Percentiles rank a stretch among this genome's conserved stretches.
Evolutionary conservation across 257 asterid genomes (phyloP).

Genomic region (Ocimum tenuiflorum): DNA sequence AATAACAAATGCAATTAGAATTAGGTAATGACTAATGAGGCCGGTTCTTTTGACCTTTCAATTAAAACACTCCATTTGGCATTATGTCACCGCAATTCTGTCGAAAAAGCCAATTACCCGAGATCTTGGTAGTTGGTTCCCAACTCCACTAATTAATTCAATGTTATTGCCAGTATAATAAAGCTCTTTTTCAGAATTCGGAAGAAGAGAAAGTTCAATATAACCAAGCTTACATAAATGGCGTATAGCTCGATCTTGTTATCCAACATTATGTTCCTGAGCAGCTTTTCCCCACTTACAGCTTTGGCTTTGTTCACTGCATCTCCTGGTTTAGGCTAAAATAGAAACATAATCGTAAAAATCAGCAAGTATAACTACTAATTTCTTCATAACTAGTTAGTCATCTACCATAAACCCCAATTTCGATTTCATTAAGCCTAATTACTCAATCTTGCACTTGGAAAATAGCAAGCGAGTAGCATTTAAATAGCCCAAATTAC

Average conservation of each 20-base stretch:
- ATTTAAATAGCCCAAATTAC: not conserved
- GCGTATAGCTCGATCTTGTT: conserved; percentile 82
- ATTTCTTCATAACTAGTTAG: not conserved
- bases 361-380: not conserved
- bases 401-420: not conserved
- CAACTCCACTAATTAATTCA: not conserved
- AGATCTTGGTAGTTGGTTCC: not conserved
- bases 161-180: not conserved
- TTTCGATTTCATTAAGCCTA: not conserved
- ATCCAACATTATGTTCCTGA: conserved; percentile 77
- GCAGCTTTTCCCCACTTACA: conserved; percentile 76
- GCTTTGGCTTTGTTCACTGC: conserved; percentile 60
- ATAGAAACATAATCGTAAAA: not conserved
- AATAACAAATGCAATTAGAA: too few relatives aligned
- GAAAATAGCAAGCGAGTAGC: not conserved
- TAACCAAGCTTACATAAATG: conserved; percentile 53
- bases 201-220: not conserved
- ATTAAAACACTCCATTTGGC: not conserved
- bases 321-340: conserved; percentile 65
- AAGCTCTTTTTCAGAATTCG: not conserved
- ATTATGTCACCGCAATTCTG: not conserved
- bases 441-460: not conserved
- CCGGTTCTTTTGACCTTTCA: not conserved
- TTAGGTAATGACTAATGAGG: too few relatives aligned
- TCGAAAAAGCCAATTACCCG: not conserved